Evolutionary conservation across 768 basidiomycete species (phyloP), one percentile per base, ranked within the genome.

Genomic region (Tephrocybe rancida): DNA sequence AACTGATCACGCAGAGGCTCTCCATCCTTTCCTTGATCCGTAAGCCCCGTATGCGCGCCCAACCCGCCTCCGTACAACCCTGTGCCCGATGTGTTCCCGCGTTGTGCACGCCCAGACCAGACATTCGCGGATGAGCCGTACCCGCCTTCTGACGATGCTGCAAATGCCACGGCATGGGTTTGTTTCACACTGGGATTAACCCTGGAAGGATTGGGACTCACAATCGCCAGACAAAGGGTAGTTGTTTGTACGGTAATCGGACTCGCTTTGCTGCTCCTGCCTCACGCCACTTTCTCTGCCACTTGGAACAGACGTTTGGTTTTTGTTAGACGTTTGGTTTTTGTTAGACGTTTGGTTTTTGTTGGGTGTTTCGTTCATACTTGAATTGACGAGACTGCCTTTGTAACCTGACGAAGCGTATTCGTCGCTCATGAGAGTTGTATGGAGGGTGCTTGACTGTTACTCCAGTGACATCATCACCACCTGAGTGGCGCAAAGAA

Each of bases 121-220:
- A 68, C 58, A 35, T 64, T 63, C 27, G 45, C 29, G 13, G 62
- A 21, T 3, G 61, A 57, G 34, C 64, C 60, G 39, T 65, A 68
- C 6, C 67, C 67, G 1, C 65, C 67, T 32, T 61, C 64, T 3
- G 67, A 58, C 11, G 64, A 65, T 16, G 63, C 65, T 66, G 27
- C n/a, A 19, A 16, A 44, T 11, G 14, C 13, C 11, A 44, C n/a
- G 24, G 13, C 30, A 30, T 48, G 24, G 21, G 46, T 26, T 26
- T 2, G 3, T n/a, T 27, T 16, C 18, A 18, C 9, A n/a, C 9
- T 4, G 13, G 27, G 9, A 10, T 22, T 13, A 13, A 35, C 19
- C 26, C n/a, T 27, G 1, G 18, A 30, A 19, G 3, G 5, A 19
- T 29, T 22, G 16, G 26, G 18, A 50, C 55, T 32, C 24, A 61